Conservation (phyloP, 2,329 filamentous ascomycete species). For the Aschersonia sp. region DNA sequence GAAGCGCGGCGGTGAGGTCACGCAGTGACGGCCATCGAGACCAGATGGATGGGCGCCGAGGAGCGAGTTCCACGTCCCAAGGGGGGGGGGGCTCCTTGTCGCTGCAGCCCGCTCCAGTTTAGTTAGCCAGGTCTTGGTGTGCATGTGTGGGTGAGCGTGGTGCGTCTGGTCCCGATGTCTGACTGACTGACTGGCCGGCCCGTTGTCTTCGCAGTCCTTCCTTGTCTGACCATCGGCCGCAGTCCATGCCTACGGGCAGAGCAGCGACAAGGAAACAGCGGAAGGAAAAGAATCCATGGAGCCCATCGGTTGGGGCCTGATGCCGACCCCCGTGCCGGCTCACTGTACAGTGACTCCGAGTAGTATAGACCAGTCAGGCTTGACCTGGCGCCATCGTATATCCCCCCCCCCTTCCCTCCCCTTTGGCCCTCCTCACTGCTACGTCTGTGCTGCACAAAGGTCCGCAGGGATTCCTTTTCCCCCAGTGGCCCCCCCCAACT, state of each 20-base stretch:
- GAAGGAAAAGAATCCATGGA: background rate
- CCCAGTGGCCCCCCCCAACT: conserved; percentile 17
- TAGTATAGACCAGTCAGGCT: background rate
- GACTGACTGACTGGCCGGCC: background rate
- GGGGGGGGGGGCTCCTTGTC: background rate
- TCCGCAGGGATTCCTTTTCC: conserved; percentile 8
- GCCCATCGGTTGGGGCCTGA: background rate
- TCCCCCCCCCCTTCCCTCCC: background rate
- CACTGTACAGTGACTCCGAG: background rate
- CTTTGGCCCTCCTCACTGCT: background rate
- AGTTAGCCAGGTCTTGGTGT: background rate
- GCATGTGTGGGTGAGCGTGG: no score
- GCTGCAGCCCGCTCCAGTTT: background rate
- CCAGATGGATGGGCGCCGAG: background rate
- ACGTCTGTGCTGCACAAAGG: background rate
- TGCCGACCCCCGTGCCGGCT: background rate
- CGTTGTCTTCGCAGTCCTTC: background rate
- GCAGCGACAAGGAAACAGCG: background rate
- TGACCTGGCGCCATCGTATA: background rate
- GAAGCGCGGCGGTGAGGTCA: background rate
- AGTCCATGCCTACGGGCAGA: background rate
- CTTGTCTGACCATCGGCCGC: background rate
- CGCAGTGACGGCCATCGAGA: background rate
- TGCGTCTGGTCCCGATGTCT: background rate
- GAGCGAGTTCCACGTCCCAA: background rate